Conservation (phyloP, 768 basidiomycete species). For the Lyophyllum semitale region DNA sequence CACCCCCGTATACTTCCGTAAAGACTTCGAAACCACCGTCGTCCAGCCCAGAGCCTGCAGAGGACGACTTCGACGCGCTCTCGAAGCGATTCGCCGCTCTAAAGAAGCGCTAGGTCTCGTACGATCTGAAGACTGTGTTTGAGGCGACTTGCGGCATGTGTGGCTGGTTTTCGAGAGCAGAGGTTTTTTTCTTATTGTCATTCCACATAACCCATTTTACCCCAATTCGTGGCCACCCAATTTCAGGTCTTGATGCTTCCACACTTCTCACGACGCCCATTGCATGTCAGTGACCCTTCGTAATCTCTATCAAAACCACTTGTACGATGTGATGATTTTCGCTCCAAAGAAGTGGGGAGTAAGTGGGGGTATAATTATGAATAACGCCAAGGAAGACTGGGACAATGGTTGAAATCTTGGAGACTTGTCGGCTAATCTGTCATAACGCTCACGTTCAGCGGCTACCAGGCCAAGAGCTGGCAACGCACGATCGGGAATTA, state of each 20-base stretch:
- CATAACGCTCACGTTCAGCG: neutral
- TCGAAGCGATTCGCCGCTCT: slow-evolving; percentile 82
- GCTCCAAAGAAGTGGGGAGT: neutral
- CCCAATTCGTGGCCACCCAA: neutral
- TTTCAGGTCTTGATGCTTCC: neutral
- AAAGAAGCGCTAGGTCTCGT: slow-evolving; percentile 69
- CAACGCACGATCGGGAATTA: neutral
- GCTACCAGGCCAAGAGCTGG: neutral
- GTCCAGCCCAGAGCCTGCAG: slow-evolving; percentile 32
- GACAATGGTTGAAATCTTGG: neutral
- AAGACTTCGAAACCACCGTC: slow-evolving; percentile 22
- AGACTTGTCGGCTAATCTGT: neutral
- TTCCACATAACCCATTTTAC: neutral
- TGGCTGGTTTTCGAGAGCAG: neutral
- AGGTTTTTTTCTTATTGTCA: neutral
- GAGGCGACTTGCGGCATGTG: neutral
- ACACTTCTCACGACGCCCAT: neutral
- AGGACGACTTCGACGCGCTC: slow-evolving; percentile 77
- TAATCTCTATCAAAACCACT: neutral
- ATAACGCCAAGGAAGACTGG: neutral
- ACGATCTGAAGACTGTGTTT: neutral
- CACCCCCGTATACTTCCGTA: slow-evolving; percentile 23
- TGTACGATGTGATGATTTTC: neutral
- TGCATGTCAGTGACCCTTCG: neutral
- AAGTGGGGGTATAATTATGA: neutral